Percentiles rank a stretch among this genome's conserved stretches.
These are phyloP conservation scores for Fraxinus albicans DNA, from an alignment of 305 asterid species.

Conservation along the genomic window DNA sequence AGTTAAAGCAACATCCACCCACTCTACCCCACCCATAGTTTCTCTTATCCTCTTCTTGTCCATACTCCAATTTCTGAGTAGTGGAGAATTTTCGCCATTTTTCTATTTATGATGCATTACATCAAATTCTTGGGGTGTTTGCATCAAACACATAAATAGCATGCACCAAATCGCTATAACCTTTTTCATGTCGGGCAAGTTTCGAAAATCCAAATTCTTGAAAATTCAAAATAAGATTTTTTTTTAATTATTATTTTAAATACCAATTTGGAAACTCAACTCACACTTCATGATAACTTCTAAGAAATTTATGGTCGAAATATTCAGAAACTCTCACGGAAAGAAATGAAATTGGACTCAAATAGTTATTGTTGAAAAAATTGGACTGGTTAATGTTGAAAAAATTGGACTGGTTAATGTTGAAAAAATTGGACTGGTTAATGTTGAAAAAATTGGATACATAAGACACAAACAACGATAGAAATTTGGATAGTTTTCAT, in stretches of 20 bases:
- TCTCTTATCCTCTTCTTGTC: neutral
- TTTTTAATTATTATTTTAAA: no score
- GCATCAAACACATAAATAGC: neutral
- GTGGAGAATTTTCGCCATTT: neutral
- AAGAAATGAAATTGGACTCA: no score
- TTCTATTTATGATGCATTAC: neutral
- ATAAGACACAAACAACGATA: no score
- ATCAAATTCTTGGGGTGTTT: neutral
- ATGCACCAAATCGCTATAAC: neutral
- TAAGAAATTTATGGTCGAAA: neutral
- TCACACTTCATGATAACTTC: neutral
- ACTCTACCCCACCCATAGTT: neutral
- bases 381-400: no score
- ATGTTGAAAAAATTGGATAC: no score
- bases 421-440: no score
- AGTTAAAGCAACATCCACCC: neutral
- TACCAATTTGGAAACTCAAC: neutral
- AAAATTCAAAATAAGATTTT: neutral
- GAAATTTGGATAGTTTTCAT: neutral
- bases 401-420: no score
- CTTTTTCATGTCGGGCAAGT: neutral
- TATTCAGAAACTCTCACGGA: neutral
- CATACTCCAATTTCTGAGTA: neutral
- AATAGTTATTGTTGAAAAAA: neutral
- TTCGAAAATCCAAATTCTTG: neutral